These are phyloP conservation scores for Chaetomiaceae sp. DNA, from an alignment of 2,329 filamentous ascomycete species.

Conservation along the genomic window DNA sequence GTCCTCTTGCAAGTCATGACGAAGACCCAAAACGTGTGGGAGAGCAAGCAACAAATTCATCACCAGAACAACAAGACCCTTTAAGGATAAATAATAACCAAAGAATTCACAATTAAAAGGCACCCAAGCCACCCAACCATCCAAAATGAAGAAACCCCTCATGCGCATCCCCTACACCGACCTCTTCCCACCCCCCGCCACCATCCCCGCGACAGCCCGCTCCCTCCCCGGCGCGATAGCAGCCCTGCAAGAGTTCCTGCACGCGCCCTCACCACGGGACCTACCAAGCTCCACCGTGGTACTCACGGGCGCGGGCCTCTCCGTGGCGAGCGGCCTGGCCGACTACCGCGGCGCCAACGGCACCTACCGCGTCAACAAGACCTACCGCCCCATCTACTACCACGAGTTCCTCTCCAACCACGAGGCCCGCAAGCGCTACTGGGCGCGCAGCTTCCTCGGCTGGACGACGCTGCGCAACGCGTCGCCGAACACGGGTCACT, in stretches of 20 bases:
- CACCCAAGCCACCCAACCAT: slow-evolving; percentile 19
- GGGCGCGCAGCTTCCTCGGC: slow-evolving; percentile 90
- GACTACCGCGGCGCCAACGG: slow-evolving; percentile 89
- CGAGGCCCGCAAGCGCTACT: slow-evolving; percentile 85
- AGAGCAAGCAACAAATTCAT: too few relatives aligned
- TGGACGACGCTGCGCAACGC: slow-evolving; percentile 79
- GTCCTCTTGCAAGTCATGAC: too few relatives aligned
- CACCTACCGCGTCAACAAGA: slow-evolving; percentile 88
- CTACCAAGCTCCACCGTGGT: slow-evolving; percentile 46
- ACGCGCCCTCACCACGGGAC: slow-evolving; percentile 46
- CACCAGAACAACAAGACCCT: too few relatives aligned
- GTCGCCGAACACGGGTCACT: slow-evolving; percentile 74
- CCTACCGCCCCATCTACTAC: slow-evolving; percentile 87
- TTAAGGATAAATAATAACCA: too few relatives aligned
- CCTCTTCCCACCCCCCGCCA: slow-evolving; percentile 67
- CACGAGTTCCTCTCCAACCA: slow-evolving; percentile 81
- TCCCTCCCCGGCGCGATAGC: slow-evolving; percentile 68
- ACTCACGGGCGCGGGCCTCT: slow-evolving; percentile 81
- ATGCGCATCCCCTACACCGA: slow-evolving; percentile 90
- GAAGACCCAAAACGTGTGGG: too few relatives aligned
- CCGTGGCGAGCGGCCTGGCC: slow-evolving; percentile 84
- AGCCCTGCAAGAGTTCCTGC: slow-evolving; percentile 73
- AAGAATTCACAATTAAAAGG: not conserved
- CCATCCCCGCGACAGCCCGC: slow-evolving; percentile 67
- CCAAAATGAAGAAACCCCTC: slow-evolving; percentile 41